Evolutionary conservation across 2,329 filamentous ascomycete species (phyloP), one percentile per base, ranked within the genome.

Genomic region (Xylaria sp.): DNA sequence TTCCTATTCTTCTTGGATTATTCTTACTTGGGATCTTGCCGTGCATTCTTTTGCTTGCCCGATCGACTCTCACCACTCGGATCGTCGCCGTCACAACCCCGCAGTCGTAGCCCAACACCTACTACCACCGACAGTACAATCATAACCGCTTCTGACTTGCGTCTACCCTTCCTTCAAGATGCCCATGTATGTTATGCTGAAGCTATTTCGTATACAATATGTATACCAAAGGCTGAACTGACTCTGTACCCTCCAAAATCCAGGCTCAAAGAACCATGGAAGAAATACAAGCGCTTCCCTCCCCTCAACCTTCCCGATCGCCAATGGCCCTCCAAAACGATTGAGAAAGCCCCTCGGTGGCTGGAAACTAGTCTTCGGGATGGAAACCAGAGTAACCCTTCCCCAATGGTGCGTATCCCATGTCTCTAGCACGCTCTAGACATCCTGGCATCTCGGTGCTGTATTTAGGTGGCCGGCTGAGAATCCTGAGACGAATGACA

Each of bases 331-430:
- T 88, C 87, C 78, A 94, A 92, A 83, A 89, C 87, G 48, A 87
- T 97, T 76, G 88, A 93, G 76, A 96, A 94, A 83, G 88, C 94
- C 59, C 94, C 94, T 42, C 87, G 95, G 77, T 98, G 94, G 94
- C 89, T 85, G 95, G 94, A 66, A 97, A 97, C 54, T 13, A 36
- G n/a, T 36, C 51, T 97, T 76, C 87, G 95, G 77, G 95, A 98
- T 85, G 95, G 94, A 65, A 97, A 97, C 85, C 95, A 98, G 84
- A 94, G 91, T 80, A 85, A 97, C 80, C 90, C 93, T 40, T 93
- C 97, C 80, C 94, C 95, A 71, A 97, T 98, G 94, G 92, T 93
- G 85, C 74, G 88, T 77, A 20, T n/a, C 51, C 58, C 42, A n/a
- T 17, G 3, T 49, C 26, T 49, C 23, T 20, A 49, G 20, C 46